Percentiles rank a stretch among this genome's conserved stretches.
Conservation (phyloP, 495 filamentous ascomycete genomes). For the Cercophora newfieldiana region DNA sequence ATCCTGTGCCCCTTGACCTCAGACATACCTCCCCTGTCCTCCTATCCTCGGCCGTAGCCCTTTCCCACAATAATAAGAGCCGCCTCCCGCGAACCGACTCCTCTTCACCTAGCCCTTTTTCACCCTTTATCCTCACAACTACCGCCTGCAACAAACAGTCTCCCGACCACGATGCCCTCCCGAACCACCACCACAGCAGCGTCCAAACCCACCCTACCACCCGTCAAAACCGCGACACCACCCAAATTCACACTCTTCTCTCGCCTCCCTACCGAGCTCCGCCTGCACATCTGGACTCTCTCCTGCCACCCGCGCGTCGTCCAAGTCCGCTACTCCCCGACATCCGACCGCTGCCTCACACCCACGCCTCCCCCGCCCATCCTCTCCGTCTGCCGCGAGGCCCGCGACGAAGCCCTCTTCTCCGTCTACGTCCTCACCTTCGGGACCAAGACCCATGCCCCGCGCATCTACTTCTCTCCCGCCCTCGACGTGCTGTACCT, state of each 20-base stretch:
- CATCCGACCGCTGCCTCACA: constrained; percentile 35
- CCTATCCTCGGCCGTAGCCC: background rate
- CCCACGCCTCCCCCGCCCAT: constrained; percentile 42
- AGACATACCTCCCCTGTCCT: background rate
- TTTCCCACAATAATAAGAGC: background rate
- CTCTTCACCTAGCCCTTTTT: background rate
- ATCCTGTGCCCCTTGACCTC: background rate
- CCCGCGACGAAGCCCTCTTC: constrained; percentile 44
- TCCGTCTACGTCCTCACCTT: constrained; percentile 42
- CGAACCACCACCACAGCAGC: background rate
- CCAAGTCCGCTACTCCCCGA: constrained; percentile 38
- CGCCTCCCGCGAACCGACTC: too few species aligned
- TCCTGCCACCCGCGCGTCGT: constrained; percentile 44
- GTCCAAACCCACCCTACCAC: background rate
- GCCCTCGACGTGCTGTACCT: constrained; percentile 50
- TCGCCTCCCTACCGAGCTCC: constrained; percentile 48
- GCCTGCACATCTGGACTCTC: constrained; percentile 50
- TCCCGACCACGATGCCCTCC: background rate
- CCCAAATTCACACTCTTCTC: constrained; percentile 44
- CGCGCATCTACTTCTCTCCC: constrained; percentile 46
- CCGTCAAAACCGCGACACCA: background rate
- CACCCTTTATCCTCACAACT: background rate
- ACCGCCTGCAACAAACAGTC: background rate
- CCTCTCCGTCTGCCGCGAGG: constrained; percentile 45
- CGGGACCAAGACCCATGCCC: constrained; percentile 34